Base-by-base conservation (phyloP, 2,329 filamentous ascomycete species). In the Penicillium sp. region DNA sequence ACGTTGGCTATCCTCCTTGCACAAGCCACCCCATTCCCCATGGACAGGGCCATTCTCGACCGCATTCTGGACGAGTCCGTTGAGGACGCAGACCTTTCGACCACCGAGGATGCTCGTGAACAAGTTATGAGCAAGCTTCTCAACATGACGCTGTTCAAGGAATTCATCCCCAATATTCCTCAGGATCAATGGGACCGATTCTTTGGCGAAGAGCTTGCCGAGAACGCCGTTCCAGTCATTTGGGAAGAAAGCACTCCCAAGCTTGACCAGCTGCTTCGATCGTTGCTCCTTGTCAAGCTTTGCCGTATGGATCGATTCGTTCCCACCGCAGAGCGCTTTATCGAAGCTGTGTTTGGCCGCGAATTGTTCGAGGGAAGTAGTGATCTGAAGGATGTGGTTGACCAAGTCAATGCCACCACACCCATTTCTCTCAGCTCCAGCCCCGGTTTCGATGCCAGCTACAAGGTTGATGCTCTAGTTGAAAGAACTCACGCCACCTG, bases 251-350 rank as follows among this genome's bases (percentile, higher is more conserved):
- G 77, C 46, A 82, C 82, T 5, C 83, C 86, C 59, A 79, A 84
- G 4, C 84, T 90, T 56, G 90, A 97, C 73, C 86, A 90, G 73
- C 86, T 89, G 19, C 84, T 99, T 26, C 82, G 89, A 48, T 90
- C 91, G n/a, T 84, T 99, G 53, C 80, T 99, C 7, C 82, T 99
- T 16, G 85, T 99, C 76, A 99, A 98, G 76, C 81, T 98, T 19
- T 96, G 96, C 84, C 90, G 96, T 58, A 88, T 98, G 66, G 95
- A 99, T 73, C 88, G 96, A 43, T 96, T 99, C 68, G 90, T 99
- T 14, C 95, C 96, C 14, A 86, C 90, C 16, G 93, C 93, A 0
- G 93, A 99, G 76, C 87, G 87, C n/a, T 96, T 99, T 68, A 90
- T 96, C 31, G 84, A 85, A 10, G 83, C 87, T 8, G 91, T 98